A percentile compares a stretch with the other conserved stretches of the same genome.
Evolutionary conservation across 2,329 filamentous ascomycete genomes (phyloP).

Genomic region (Pseudogymnoascus pannorum): DNA sequence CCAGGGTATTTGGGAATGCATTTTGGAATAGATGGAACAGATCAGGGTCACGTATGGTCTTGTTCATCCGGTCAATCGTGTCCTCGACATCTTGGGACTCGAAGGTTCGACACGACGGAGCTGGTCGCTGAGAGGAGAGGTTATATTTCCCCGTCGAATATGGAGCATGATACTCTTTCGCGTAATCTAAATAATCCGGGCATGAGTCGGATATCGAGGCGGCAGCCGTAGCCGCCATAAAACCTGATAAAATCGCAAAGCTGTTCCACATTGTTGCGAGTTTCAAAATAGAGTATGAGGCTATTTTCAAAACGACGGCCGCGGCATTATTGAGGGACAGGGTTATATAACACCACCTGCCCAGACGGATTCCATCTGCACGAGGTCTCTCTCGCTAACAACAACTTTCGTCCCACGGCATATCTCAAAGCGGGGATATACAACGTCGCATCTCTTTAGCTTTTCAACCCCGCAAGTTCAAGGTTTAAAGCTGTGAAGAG

Average conservation of each 20-base stretch:
- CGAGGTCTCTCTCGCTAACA: not conserved
- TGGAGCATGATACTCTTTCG: conserved; percentile 55
- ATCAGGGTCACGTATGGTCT: conserved; percentile 67
- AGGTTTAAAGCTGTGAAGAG: not conserved
- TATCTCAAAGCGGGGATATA: conserved; percentile 5
- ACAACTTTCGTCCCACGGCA: not conserved
- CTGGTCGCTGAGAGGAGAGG: conserved; percentile 75
- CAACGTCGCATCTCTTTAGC: conserved; percentile 4
- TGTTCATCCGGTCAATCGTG: conserved; percentile 62
- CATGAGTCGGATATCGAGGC: conserved; percentile 32
- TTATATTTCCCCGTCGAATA: conserved; percentile 68
- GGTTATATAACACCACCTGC: conserved; percentile 8
- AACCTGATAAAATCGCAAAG: not conserved
- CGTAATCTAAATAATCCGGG: conserved; percentile 59
- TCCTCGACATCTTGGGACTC: conserved; percentile 68
- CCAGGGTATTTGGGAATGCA: conserved; percentile 66
- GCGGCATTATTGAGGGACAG: not conserved
- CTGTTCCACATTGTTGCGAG: not conserved
- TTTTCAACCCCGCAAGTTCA: conserved; percentile 5
- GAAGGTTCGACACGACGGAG: conserved; percentile 71
- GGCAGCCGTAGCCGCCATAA: not conserved
- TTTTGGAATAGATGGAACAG: conserved; percentile 65
- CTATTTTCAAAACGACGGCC: not conserved
- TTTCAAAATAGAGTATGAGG: not conserved
- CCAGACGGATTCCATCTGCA: not conserved